phyloP scores from a whole-genome alignment of 371 early-diverging fungal genomes.

The Mucor plumbeus region DNA sequence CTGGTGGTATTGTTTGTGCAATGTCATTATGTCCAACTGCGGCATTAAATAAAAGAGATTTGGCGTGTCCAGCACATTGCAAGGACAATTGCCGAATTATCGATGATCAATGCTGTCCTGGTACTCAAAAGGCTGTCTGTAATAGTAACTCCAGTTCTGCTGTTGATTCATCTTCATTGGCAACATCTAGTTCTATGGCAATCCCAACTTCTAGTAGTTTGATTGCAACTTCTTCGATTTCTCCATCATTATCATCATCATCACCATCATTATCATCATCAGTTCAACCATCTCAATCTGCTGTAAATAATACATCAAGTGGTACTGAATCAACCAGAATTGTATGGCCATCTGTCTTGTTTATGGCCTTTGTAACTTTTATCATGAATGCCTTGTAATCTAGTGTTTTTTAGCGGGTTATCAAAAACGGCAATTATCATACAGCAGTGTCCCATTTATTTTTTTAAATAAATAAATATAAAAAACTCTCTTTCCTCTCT shows the following conservation, averaged over 20 bases:
- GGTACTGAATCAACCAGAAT: background rate
- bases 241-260: background rate
- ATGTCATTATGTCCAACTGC: slow-evolving; percentile 25
- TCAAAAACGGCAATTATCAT: background rate
- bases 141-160: slow-evolving; percentile 7
- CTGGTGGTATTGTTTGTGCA: slow-evolving; percentile 22
- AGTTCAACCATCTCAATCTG: background rate
- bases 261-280: slow-evolving; percentile 6
- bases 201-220: background rate
- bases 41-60: slow-evolving; percentile 1
- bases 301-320: background rate
- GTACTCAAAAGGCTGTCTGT: slow-evolving; percentile 26
- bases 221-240: background rate
- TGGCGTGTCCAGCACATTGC: slow-evolving; percentile 21
- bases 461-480: no score
- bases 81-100: slow-evolving; percentile 18
- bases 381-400: background rate
- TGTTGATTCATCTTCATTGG: background rate
- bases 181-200: slow-evolving; percentile 5
- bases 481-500: background rate
- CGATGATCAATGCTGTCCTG: slow-evolving; percentile 33
- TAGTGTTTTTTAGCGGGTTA: background rate
- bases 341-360: background rate
- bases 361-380: background rate
- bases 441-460: background rate